These are phyloP conservation scores for Xylariaceae sp. DNA, from an alignment of 2,329 filamentous ascomycete species.

Conservation along the genomic window DNA sequence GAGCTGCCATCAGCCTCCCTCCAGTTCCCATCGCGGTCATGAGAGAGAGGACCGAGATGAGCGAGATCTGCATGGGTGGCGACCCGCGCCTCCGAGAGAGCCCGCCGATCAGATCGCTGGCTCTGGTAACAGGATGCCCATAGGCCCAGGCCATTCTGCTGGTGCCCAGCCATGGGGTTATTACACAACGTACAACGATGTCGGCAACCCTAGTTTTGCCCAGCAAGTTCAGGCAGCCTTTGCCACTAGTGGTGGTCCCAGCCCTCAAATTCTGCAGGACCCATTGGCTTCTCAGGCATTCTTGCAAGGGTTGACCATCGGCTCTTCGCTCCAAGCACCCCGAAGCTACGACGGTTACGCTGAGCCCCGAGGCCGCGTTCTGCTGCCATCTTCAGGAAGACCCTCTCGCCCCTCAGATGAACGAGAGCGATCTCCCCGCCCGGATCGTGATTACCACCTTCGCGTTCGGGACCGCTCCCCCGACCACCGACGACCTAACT, in stretches of 20 bases:
- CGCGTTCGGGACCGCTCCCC: slow-evolving; percentile 17
- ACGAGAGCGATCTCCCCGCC: slow-evolving; percentile 18
- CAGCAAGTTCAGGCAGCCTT: slow-evolving; percentile 18
- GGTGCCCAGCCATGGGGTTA: too few relatives aligned
- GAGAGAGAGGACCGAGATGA: too few relatives aligned
- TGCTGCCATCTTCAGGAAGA: slow-evolving; percentile 1
- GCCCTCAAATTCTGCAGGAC: slow-evolving; percentile 17
- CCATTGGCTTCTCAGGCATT: slow-evolving; percentile 25
- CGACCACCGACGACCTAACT: background rate
- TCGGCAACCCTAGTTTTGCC: too few relatives aligned
- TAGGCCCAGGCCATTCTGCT: too few relatives aligned
- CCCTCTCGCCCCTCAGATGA: slow-evolving; percentile 10
- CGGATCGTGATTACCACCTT: background rate
- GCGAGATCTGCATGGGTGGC: too few relatives aligned
- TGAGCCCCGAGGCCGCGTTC: slow-evolving; percentile 5
- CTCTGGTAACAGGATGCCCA: too few relatives aligned
- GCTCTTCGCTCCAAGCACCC: slow-evolving; percentile 11
- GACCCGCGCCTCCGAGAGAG: too few relatives aligned
- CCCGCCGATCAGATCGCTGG: too few relatives aligned
- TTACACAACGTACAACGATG: slow-evolving; percentile 1
- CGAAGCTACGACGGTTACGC: slow-evolving; percentile 8
- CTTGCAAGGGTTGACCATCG: slow-evolving; percentile 26
- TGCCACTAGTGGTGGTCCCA: slow-evolving; percentile 17
- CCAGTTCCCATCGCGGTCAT: too few relatives aligned
- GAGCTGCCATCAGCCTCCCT: too few relatives aligned